These are phyloP conservation scores for Setaria italica DNA, from an alignment of 202 grass and related monocot genomes.

Conservation along the genomic window DNA sequence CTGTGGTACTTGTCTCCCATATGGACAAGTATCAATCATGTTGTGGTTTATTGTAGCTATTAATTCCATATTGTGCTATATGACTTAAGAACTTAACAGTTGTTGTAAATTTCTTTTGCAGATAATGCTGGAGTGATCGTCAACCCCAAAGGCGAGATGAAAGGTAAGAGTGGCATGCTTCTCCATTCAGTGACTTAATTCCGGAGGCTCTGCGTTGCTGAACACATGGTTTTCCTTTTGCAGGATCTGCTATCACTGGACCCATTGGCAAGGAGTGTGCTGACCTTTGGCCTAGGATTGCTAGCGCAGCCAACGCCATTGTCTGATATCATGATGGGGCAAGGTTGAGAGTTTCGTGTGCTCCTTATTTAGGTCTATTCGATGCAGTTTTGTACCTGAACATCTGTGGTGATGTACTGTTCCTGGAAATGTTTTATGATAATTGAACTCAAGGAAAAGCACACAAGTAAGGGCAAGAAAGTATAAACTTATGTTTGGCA, in stretches of 20 bases:
- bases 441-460: neutral
- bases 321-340: slow-evolving; percentile 41
- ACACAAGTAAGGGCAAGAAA: neutral
- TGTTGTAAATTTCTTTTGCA: slow-evolving; percentile 31
- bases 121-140: slow-evolving; percentile 86
- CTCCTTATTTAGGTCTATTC: neutral
- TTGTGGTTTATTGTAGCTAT: neutral
- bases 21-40: too few relatives aligned
- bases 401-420: slow-evolving; percentile 9
- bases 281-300: slow-evolving; percentile 79
- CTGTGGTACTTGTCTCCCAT: too few relatives aligned
- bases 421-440: slow-evolving; percentile 7
- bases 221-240: neutral
- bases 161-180: slow-evolving; percentile 44
- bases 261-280: slow-evolving; percentile 77
- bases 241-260: slow-evolving; percentile 72
- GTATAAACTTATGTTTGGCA: neutral
- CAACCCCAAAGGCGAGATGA: slow-evolving; percentile 82
- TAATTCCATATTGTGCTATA: neutral
- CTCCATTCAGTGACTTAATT: neutral
- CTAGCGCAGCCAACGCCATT: slow-evolving; percentile 73
- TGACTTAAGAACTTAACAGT: neutral
- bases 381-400: slow-evolving; percentile 33
- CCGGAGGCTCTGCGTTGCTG: neutral
- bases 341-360: neutral